A percentile compares a stretch with the other conserved stretches of the same genome.
These are phyloP conservation scores for Erysimum pusillum DNA, from an alignment of 441 rosid genomes.

Conservation along the genomic window DNA sequence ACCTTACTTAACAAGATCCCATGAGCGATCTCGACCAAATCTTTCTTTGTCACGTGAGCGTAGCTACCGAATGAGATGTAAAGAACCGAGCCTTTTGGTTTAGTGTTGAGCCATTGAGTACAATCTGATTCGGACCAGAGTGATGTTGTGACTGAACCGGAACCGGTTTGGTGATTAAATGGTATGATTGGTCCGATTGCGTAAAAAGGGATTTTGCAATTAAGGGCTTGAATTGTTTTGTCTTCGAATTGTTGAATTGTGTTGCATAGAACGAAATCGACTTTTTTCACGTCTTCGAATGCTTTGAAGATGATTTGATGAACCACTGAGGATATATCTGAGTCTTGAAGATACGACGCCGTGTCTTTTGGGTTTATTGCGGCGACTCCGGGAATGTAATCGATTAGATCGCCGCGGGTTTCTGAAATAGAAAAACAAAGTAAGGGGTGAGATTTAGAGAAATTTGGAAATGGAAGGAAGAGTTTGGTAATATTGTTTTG, in stretches of 20 bases:
- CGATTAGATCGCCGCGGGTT: conserved; percentile 54
- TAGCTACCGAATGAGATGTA: conserved; percentile 70
- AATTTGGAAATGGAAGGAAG: neutral
- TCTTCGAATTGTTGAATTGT: conserved; percentile 63
- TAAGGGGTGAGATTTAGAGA: neutral
- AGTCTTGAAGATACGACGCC: conserved; percentile 64
- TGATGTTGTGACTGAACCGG: conserved; percentile 51
- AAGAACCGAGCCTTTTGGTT: conserved; percentile 60
- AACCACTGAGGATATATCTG: conserved; percentile 47
- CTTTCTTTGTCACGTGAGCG: conserved; percentile 53
- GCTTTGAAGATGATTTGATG: conserved; percentile 58
- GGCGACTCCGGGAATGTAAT: conserved; percentile 68
- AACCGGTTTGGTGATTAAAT: conserved; percentile 44
- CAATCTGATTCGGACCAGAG: conserved; percentile 75
- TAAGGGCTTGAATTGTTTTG: conserved; percentile 53
- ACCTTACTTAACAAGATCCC: conserved; percentile 59
- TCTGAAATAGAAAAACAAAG: conserved; percentile 21
- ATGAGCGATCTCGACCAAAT: conserved; percentile 57
- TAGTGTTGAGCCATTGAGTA: conserved; percentile 63
- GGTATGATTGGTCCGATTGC: conserved; percentile 72
- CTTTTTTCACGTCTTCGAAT: conserved; percentile 58
- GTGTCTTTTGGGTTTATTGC: conserved; percentile 63
- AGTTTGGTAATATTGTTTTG: neutral
- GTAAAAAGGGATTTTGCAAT: conserved; percentile 49
- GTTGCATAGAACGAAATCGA: conserved; percentile 67